Evolutionary conservation across 2,329 filamentous ascomycete species (phyloP).

Genomic region (Metarhizium guizhouense): DNA sequence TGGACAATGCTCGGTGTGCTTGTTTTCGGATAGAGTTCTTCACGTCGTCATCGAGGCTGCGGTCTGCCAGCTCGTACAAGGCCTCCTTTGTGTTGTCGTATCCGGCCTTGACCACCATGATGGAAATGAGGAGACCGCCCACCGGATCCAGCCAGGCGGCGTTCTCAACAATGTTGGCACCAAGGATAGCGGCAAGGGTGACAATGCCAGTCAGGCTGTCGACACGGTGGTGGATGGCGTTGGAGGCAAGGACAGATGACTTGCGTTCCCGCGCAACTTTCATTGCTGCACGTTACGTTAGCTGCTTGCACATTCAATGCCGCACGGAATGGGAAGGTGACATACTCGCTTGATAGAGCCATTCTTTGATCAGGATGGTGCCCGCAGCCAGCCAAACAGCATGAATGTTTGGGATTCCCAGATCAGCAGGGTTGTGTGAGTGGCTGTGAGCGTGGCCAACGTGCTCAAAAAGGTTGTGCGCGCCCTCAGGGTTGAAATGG

Average conservation of each 20-base stretch:
- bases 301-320: slow-evolving; percentile 4
- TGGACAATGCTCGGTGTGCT: slow-evolving; percentile 47
- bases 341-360: slow-evolving; percentile 93
- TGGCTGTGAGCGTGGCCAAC: slow-evolving; percentile 56
- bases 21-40: slow-evolving; percentile 62
- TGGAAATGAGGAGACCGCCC: slow-evolving; percentile 82
- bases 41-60: slow-evolving; percentile 77
- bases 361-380: slow-evolving; percentile 89
- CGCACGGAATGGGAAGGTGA: slow-evolving; percentile 14
- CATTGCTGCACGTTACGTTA: slow-evolving; percentile 53
- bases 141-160: slow-evolving; percentile 92
- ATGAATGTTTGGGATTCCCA: slow-evolving; percentile 70
- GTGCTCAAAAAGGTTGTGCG: slow-evolving; percentile 55
- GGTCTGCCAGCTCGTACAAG: slow-evolving; percentile 83
- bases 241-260: slow-evolving; percentile 90
- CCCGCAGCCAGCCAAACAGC: slow-evolving; percentile 90
- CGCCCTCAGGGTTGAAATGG: slow-evolving; percentile 63
- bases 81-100: slow-evolving; percentile 76
- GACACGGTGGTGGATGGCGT: slow-evolving; percentile 91
- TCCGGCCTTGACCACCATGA: slow-evolving; percentile 88
- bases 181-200: slow-evolving; percentile 79
- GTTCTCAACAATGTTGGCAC: slow-evolving; percentile 76
- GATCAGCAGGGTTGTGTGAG: slow-evolving; percentile 37
- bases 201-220: slow-evolving; percentile 94
- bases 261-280: slow-evolving; percentile 91